A percentile compares a stretch with the other conserved stretches of the same genome.
Conservation (phyloP, 495 filamentous ascomycete species). For the Sporormia fimetaria region DNA sequence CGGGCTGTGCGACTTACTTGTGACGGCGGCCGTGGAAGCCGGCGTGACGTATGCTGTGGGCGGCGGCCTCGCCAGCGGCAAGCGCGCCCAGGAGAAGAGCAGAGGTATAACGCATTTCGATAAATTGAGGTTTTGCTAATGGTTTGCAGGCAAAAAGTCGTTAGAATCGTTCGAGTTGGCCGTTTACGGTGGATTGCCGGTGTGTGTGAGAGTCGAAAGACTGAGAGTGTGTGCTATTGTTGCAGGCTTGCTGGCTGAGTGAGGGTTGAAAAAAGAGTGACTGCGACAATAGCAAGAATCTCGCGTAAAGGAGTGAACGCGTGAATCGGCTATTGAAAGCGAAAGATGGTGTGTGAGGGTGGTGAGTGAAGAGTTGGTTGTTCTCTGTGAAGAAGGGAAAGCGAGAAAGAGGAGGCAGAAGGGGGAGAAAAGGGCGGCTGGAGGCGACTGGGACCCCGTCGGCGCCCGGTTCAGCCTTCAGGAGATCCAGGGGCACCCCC, state of each 20-base stretch:
- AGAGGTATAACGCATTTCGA: constrained; percentile 23
- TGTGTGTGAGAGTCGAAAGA: not conserved
- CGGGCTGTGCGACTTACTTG: constrained; percentile 7
- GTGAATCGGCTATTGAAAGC: constrained; percentile 2
- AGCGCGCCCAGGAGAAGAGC: constrained; percentile 25
- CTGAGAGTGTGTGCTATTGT: constrained; percentile 1
- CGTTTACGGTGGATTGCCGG: not conserved
- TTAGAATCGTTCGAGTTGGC: constrained; percentile 1
- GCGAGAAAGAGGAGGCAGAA: constrained; percentile 7
- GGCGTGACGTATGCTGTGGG: constrained; percentile 18
- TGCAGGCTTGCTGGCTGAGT: too few species aligned
- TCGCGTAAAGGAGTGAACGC: constrained; percentile 27
- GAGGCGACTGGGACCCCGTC: not conserved
- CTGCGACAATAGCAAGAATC: constrained; percentile 7
- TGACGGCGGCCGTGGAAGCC: constrained; percentile 23
- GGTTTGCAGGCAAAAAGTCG: not conserved
- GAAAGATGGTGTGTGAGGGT: constrained; percentile 1
- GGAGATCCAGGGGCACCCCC: not conserved
- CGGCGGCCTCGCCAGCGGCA: constrained; percentile 23
- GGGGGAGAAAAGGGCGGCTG: constrained; percentile 6
- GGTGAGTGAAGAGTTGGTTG: not conserved
- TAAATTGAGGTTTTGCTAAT: constrained; percentile 4
- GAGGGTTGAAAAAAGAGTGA: too few species aligned
- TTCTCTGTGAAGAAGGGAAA: not conserved
- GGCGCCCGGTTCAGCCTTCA: constrained; percentile 1